A percentile compares a stretch with the other conserved stretches of the same genome.
Conservation (phyloP, 768 basidiomycete genomes). For the Kwoniella dendrophila region DNA sequence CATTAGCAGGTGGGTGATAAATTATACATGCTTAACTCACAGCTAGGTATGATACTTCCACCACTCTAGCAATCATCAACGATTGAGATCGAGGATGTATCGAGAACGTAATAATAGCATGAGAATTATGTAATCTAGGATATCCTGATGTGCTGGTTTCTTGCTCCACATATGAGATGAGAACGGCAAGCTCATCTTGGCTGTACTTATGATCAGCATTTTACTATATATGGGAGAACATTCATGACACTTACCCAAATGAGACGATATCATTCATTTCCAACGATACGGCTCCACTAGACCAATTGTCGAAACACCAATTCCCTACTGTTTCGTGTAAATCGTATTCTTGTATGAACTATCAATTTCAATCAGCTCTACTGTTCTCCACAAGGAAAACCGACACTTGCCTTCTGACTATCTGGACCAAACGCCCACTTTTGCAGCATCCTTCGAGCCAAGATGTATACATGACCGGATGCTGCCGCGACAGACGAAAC, state of each 20-base stretch:
- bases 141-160: constrained; percentile 30
- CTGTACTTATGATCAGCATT: constrained; percentile 11
- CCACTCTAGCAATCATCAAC: constrained; percentile 23
- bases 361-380: background rate
- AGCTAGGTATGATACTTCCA: constrained; percentile 27
- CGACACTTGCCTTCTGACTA: constrained; percentile 22
- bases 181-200: constrained; percentile 42
- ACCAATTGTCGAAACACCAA: constrained; percentile 45
- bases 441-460: constrained; percentile 29
- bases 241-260: constrained; percentile 16
- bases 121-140: constrained; percentile 28
- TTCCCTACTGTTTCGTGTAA: constrained; percentile 42
- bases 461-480: constrained; percentile 29
- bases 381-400: background rate
- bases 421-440: constrained; percentile 34
- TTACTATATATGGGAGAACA: background rate
- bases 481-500: constrained; percentile 36
- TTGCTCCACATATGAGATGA: constrained; percentile 43
- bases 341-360: constrained; percentile 43
- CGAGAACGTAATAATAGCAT: constrained; percentile 47
- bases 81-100: constrained; percentile 24
- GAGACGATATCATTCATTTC: constrained; percentile 49
- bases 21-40: constrained; percentile 21
- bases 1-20: background rate
- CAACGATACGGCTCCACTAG: constrained; percentile 36